Evolutionary conservation across 345 rosid species (phyloP).

Genomic region (Lenwebbia sp.): DNA sequence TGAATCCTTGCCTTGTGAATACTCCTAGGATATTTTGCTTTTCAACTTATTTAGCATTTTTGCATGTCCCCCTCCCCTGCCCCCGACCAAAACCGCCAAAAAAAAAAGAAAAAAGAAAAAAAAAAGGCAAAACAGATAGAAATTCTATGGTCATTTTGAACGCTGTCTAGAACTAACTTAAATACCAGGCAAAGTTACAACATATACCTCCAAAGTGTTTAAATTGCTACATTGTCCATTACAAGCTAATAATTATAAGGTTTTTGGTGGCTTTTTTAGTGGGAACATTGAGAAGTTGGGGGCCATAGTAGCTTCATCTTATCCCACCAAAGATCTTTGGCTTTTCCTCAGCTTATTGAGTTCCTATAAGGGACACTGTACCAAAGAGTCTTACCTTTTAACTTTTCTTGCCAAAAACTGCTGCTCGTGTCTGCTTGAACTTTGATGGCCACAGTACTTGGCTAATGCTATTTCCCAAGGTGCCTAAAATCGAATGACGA

Average conservation of each 20-base stretch:
- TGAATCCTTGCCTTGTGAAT: neutral
- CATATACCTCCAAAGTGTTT: no score
- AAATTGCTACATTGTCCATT: neutral
- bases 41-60: neutral
- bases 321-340: neutral
- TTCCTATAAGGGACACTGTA: neutral
- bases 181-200: neutral
- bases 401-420: neutral
- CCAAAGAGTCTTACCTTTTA: neutral
- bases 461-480: neutral
- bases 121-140: neutral
- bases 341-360: neutral
- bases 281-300: neutral
- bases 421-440: neutral
- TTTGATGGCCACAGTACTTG: neutral
- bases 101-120: neutral
- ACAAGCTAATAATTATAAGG: neutral
- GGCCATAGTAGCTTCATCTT: neutral
- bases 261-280: neutral
- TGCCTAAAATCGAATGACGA: neutral
- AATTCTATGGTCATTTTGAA: neutral
- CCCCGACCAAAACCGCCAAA: neutral
- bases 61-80: neutral
- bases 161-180: rapidly evolving
- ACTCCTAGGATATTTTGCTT: neutral